phyloP scores from a whole-genome alignment of 1,284 basidiomycete species.

The Phlebopus sp. region DNA sequence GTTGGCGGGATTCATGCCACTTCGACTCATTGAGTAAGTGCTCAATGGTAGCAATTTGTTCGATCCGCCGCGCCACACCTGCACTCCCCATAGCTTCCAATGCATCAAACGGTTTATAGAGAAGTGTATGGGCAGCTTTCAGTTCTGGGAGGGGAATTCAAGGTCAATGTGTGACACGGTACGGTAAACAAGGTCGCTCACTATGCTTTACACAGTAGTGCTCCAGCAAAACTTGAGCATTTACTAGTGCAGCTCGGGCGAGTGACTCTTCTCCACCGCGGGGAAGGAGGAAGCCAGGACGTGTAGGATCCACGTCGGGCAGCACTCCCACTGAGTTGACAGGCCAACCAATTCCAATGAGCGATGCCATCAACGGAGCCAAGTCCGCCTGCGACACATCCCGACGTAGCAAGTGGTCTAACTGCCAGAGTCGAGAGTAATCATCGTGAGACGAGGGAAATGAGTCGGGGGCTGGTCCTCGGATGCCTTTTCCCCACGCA shows the following conservation, averaged over 20 bases:
- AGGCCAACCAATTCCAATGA: conserved; percentile 73
- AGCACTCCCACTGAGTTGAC: conserved; percentile 75
- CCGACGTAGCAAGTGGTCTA: conserved; percentile 54
- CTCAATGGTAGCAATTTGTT: conserved; percentile 41
- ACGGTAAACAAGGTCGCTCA: conserved; percentile 27
- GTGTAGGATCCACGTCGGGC: conserved; percentile 59
- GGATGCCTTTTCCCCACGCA: conserved; percentile 80
- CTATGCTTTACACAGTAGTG: conserved; percentile 81
- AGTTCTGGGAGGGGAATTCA: conserved; percentile 45
- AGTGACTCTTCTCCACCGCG: conserved; percentile 37
- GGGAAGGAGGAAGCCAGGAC: conserved; percentile 52
- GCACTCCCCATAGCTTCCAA: conserved; percentile 31
- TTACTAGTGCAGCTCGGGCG: conserved; percentile 64
- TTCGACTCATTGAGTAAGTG: conserved; percentile 40
- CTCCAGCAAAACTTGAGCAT: conserved; percentile 75
- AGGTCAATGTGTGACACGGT: conserved; percentile 5
- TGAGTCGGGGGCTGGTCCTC: conserved; percentile 58
- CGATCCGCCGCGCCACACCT: conserved; percentile 23
- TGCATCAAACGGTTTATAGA: conserved; percentile 60
- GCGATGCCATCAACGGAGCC: conserved; percentile 72
- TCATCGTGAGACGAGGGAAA: conserved; percentile 61
- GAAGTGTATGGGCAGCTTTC: conserved; percentile 55
- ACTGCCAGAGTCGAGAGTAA: conserved; percentile 64
- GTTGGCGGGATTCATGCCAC: conserved; percentile 50
- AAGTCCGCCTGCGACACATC: conserved; percentile 88